A percentile compares a stretch with the other conserved stretches of the same genome.
Conservation (phyloP, 352 stramenopile genomes). For the Globisporangium nagaii region DNA sequence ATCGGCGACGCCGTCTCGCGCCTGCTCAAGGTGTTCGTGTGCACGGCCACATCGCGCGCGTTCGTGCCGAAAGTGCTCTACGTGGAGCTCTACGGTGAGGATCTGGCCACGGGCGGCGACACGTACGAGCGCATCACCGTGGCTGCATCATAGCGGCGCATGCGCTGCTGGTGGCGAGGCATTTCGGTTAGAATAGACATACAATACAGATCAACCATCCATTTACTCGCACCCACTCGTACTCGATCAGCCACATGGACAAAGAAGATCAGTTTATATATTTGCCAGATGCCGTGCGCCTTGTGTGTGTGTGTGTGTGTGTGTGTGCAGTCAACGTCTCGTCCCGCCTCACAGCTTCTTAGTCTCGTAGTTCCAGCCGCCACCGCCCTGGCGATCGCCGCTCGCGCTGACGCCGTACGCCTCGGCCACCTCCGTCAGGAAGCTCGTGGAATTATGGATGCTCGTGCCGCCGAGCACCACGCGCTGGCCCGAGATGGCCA, state of each 20-base stretch:
- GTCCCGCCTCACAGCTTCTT: conserved; percentile 41
- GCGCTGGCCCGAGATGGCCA: conserved; percentile 69
- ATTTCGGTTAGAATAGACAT: too few species aligned
- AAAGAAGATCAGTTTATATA: too few species aligned
- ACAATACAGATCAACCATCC: too few species aligned
- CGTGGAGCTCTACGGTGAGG: conserved; percentile 64
- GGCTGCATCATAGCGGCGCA: conserved; percentile 2
- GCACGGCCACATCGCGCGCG: conserved; percentile 39
- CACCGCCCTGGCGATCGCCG: not conserved
- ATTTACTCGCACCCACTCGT: too few species aligned
- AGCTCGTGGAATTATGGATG: conserved; percentile 97
- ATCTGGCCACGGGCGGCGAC: conserved; percentile 35
- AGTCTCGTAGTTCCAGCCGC: conserved; percentile 51
- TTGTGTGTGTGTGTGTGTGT: not conserved
- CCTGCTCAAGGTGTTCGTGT: conserved; percentile 72
- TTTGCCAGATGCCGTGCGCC: not conserved
- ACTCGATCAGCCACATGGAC: too few species aligned
- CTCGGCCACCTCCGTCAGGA: conserved; percentile 90
- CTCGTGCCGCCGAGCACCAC: conserved; percentile 94
- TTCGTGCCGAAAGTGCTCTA: conserved; percentile 78
- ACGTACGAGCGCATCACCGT: conserved; percentile 64
- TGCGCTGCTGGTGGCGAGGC: not conserved
- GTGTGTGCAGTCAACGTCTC: not conserved
- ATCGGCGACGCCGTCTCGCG: conserved; percentile 42
- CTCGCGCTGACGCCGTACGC: conserved; percentile 40